These are phyloP conservation scores for Trichaptum fuscoviolaceum DNA, from an alignment of 768 basidiomycete genomes.

Conservation along the genomic window DNA sequence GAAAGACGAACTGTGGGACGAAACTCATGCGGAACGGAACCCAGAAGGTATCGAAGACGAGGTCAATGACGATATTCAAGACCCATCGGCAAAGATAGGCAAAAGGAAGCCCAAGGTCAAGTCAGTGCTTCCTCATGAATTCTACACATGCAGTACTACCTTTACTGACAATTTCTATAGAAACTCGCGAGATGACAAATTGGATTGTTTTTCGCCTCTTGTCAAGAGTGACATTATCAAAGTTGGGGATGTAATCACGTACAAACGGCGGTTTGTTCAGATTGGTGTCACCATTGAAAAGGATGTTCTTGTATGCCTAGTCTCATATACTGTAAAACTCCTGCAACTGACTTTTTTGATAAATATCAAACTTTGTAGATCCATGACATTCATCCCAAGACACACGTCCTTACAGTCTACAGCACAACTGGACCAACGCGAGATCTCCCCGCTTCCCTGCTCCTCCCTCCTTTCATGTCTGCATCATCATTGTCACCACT, in stretches of 20 bases:
- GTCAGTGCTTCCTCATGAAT: constrained; percentile 26
- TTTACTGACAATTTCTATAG: constrained; percentile 17
- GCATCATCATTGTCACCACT: constrained; percentile 18
- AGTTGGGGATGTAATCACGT: constrained; percentile 51
- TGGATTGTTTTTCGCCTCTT: constrained; percentile 30
- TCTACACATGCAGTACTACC: constrained; percentile 2
- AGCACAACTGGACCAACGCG: constrained; percentile 31
- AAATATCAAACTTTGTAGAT: constrained; percentile 30
- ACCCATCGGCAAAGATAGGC: constrained; percentile 2
- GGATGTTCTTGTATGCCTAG: constrained; percentile 43
- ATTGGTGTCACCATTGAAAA: constrained; percentile 43
- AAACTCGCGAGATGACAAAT: constrained; percentile 36
- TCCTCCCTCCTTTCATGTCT: constrained; percentile 23
- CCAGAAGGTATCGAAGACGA: constrained; percentile 11
- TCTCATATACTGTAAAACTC: not conserved
- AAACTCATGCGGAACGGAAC: constrained; percentile 28
- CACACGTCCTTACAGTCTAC: constrained; percentile 37
- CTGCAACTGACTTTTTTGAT: constrained; percentile 5
- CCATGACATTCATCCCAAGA: constrained; percentile 37
- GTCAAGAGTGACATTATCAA: constrained; percentile 39
- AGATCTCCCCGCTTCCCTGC: constrained; percentile 32
- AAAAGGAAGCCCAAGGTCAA: constrained; percentile 9
- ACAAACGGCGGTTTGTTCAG: constrained; percentile 42
- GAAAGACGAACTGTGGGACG: constrained; percentile 61
- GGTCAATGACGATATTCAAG: not conserved